Conservation (phyloP, 2,329 filamentous ascomycete species). For the Colletotrichum shisoi region DNA sequence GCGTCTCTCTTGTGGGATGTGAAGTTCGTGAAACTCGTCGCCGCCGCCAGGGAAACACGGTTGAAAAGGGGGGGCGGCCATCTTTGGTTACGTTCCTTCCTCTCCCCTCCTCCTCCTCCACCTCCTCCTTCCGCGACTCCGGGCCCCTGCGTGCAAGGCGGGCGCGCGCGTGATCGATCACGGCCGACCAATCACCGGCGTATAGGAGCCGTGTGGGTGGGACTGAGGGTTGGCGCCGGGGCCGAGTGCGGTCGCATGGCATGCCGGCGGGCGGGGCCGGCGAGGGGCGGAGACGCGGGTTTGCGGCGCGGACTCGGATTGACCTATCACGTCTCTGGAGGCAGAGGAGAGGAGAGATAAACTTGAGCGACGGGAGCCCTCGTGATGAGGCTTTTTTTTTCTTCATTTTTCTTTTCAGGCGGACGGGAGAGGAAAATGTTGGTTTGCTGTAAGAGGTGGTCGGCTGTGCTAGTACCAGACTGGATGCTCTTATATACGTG, state of each 20-base stretch:
- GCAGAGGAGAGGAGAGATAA: no score
- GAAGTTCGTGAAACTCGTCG: background rate
- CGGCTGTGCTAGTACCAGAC: background rate
- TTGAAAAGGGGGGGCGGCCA: background rate
- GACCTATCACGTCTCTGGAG: background rate
- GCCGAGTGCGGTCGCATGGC: conserved; percentile 9
- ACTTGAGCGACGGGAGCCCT: background rate
- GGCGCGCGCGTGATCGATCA: conserved; percentile 21
- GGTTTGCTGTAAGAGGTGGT: background rate
- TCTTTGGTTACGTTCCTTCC: background rate
- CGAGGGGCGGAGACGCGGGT: conserved; percentile 1
- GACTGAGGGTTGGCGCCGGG: background rate
- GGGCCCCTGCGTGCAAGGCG: conserved; percentile 6
- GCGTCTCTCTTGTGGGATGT: background rate
- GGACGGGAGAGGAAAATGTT: background rate
- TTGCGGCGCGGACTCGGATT: background rate
- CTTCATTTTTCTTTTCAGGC: no score
- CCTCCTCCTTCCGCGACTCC: no score
- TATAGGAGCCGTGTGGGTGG: background rate
- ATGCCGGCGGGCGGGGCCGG: conserved; percentile 17
- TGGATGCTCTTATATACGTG: background rate
- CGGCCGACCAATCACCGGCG: conserved; percentile 29
- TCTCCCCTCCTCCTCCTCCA: background rate
- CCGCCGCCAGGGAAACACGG: background rate
- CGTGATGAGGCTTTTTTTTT: conserved; percentile 21